phyloP scores from a whole-genome alignment of 2,329 filamentous ascomycete species.

The Colletotrichum navitas region DNA sequence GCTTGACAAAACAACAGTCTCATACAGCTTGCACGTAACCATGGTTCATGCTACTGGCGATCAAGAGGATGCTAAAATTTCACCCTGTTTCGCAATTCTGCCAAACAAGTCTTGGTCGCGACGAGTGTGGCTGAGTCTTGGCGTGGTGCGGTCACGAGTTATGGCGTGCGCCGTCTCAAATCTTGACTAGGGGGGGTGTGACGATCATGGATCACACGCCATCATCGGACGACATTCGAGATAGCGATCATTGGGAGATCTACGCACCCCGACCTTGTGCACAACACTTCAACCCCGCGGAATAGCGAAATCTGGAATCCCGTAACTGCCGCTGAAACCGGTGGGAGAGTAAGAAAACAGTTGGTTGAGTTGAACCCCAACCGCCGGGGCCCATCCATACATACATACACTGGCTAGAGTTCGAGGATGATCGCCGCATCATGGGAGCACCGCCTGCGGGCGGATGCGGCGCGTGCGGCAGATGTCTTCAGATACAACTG shows the following conservation, averaged over 20 bases:
- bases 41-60: not conserved
- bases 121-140: slow-evolving; percentile 25
- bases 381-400: not conserved
- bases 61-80: too few relatives aligned
- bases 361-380: not conserved
- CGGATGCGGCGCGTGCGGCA: not conserved
- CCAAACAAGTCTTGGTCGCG: not conserved
- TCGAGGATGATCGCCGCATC: slow-evolving; percentile 14
- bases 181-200: not conserved
- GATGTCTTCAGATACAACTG: slow-evolving; percentile 52
- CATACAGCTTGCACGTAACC: not conserved
- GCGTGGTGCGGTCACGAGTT: slow-evolving; percentile 22
- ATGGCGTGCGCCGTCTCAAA: slow-evolving; percentile 30
- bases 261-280: slow-evolving; percentile 3
- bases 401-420: not conserved
- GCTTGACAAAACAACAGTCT: not conserved
- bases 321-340: not conserved
- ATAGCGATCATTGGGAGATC: not conserved
- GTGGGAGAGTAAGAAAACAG: not conserved
- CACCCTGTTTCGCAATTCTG: not conserved
- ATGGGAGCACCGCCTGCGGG: slow-evolving; percentile 16
- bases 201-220: not conserved
- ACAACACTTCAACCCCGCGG: not conserved
- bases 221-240: not conserved
- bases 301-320: not conserved